Evolutionary conservation across 2,329 filamentous ascomycete genomes (phyloP).

Genomic region (Calonectria pteridis): DNA sequence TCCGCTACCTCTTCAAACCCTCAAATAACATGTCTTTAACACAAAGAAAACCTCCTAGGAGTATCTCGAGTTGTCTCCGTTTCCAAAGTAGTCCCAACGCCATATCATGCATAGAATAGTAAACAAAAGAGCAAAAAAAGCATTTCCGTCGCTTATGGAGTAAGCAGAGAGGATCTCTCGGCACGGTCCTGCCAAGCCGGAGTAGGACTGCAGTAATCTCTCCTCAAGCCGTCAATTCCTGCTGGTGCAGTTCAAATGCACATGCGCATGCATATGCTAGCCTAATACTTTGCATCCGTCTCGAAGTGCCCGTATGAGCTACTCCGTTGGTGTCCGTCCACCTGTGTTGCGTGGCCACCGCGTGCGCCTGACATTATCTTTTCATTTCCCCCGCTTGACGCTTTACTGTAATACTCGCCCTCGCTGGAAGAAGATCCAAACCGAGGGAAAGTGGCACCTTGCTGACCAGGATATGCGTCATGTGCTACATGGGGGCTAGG

Average conservation of each 20-base stretch:
- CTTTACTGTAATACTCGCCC: conserved; percentile 31
- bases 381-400: conserved; percentile 41
- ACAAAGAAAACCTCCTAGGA: conserved; percentile 33
- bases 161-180: conserved; percentile 41
- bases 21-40: background rate
- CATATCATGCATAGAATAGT: background rate
- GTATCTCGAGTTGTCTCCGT: conserved; percentile 32
- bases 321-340: conserved; percentile 47
- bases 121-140: conserved; percentile 12
- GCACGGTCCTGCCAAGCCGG: conserved; percentile 44
- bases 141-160: conserved; percentile 37
- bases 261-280: conserved; percentile 14
- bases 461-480: conserved; percentile 33
- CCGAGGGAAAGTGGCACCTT: conserved; percentile 41
- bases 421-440: conserved; percentile 44
- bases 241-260: background rate
- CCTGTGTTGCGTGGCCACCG: conserved; percentile 42
- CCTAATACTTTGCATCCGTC: conserved; percentile 41
- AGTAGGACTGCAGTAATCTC: conserved; percentile 36
- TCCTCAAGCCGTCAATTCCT: background rate
- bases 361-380: conserved; percentile 43
- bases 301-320: conserved; percentile 54
- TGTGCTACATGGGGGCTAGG: conserved; percentile 44
- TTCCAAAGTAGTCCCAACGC: conserved; percentile 35
- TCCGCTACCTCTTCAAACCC: background rate